These are phyloP conservation scores for Plasmodium falciparum DNA, from an alignment of 169 alveolate genomes.

Conservation along the genomic window DNA sequence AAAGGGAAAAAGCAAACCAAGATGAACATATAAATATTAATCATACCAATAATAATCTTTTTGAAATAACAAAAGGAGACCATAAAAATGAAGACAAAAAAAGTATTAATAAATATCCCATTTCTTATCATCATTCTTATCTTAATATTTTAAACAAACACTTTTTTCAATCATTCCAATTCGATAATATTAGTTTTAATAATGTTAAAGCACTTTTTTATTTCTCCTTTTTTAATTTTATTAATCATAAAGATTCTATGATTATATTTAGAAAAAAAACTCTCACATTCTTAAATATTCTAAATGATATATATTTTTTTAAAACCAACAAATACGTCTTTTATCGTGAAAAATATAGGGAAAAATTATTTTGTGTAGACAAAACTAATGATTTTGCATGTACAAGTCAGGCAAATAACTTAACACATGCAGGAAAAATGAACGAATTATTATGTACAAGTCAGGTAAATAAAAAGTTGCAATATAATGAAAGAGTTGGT, in stretches of 20 bases:
- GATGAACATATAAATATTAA: background rate
- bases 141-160: background rate
- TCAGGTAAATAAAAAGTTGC: too few species aligned
- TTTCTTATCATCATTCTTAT: too few species aligned
- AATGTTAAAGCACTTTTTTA: slow-evolving; percentile 60
- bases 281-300: slow-evolving; percentile 24
- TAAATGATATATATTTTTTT: slow-evolving; percentile 48
- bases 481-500: too few species aligned
- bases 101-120: background rate
- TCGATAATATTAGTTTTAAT: slow-evolving; percentile 16
- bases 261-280: slow-evolving; percentile 28
- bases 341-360: background rate
- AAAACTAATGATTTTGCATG: too few species aligned
- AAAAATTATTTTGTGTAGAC: too few species aligned
- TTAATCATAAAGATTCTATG: slow-evolving; percentile 16
- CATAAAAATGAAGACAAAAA: background rate
- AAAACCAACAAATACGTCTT: slow-evolving; percentile 4
- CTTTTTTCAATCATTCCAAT: slow-evolving; percentile 38
- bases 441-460: too few species aligned
- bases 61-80: background rate
- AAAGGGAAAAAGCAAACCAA: background rate
- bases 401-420: too few species aligned
- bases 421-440: too few species aligned
- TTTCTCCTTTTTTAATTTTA: slow-evolving; percentile 43
- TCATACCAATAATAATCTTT: background rate